phyloP scores from a whole-genome alignment of 371 early-diverging fungal genomes.

The Mortierella sp. region DNA sequence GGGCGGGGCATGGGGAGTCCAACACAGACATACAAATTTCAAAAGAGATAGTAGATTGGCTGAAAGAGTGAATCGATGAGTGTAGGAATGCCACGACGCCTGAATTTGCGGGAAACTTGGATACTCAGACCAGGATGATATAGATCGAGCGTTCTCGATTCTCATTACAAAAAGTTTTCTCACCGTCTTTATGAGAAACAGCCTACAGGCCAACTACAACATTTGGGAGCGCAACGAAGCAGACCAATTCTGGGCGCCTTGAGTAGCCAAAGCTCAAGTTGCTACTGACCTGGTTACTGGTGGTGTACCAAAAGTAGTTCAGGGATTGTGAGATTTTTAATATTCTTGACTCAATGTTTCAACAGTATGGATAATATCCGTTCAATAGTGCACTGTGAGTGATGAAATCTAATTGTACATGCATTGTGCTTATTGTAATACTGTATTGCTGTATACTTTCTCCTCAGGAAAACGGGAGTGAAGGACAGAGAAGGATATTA shows the following conservation, averaged over 20 bases:
- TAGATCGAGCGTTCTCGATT: conserved; percentile 17
- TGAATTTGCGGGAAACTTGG: conserved; percentile 19
- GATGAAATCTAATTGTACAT: too few species aligned
- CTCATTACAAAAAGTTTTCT: conserved; percentile 28
- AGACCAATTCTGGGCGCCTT: conserved; percentile 27
- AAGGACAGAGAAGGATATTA: too few species aligned
- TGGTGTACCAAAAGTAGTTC: conserved; percentile 14
- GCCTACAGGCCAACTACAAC: conserved; percentile 18
- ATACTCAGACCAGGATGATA: conserved; percentile 19
- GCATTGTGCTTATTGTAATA: too few species aligned
- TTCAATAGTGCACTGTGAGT: too few species aligned
- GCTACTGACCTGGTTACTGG: conserved; percentile 27
- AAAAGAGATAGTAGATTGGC: conserved; percentile 24
- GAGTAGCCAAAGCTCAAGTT: conserved; percentile 21
- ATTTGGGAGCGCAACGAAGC: conserved; percentile 28
- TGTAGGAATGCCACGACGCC: conserved; percentile 14
- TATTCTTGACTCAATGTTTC: too few species aligned
- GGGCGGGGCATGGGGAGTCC: neutral
- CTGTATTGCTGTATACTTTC: too few species aligned
- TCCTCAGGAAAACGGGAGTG: too few species aligned
- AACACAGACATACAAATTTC: conserved; percentile 7
- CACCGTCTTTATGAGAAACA: conserved; percentile 22
- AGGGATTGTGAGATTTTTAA: neutral
- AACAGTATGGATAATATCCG: too few species aligned
- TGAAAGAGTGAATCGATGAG: conserved; percentile 14